These are phyloP conservation scores for Globisporangium middletonii DNA, from an alignment of 352 stramenopile genomes.

Conservation along the genomic window DNA sequence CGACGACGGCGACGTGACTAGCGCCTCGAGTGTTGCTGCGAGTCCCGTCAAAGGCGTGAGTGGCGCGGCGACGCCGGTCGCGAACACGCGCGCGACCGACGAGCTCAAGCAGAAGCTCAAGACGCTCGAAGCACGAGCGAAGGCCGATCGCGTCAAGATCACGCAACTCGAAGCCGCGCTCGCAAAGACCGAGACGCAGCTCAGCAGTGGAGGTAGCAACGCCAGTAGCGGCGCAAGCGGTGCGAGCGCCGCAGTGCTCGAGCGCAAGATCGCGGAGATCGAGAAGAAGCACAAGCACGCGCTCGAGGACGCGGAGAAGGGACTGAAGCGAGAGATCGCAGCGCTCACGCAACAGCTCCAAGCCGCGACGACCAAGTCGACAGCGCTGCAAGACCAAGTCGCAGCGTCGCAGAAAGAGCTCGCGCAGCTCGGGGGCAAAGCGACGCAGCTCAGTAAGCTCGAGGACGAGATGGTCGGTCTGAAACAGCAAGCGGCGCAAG, in stretches of 20 bases:
- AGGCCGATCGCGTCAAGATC: slow-evolving; percentile 68
- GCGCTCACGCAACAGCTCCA: slow-evolving; percentile 44
- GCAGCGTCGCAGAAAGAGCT: slow-evolving; percentile 46
- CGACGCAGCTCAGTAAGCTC: slow-evolving; percentile 46
- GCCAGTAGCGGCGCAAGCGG: slow-evolving; percentile 6
- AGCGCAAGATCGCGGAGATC: slow-evolving; percentile 57
- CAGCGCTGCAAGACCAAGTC: slow-evolving; percentile 42
- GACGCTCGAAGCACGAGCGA: slow-evolving; percentile 51
- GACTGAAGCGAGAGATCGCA: slow-evolving; percentile 38
- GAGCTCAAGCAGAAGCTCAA: slow-evolving; percentile 78
- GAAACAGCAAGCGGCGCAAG: slow-evolving; percentile 45
- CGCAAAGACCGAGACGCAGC: slow-evolving; percentile 42
- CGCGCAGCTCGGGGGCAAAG: slow-evolving; percentile 33
- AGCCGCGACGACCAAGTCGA: slow-evolving; percentile 31
- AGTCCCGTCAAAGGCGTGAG: background rate
- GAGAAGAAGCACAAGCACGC: slow-evolving; percentile 80
- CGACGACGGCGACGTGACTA: slow-evolving; percentile 10
- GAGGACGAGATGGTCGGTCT: slow-evolving; percentile 51
- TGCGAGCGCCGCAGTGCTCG: slow-evolving; percentile 21
- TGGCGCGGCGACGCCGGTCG: background rate
- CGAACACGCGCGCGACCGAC: slow-evolving; percentile 29
- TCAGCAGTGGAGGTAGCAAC: slow-evolving; percentile 8
- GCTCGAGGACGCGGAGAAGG: slow-evolving; percentile 62
- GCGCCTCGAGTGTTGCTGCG: background rate
- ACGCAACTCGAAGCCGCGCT: slow-evolving; percentile 67